Conservation (phyloP, 768 basidiomycete genomes). For the Multifurca ochricompacta region DNA sequence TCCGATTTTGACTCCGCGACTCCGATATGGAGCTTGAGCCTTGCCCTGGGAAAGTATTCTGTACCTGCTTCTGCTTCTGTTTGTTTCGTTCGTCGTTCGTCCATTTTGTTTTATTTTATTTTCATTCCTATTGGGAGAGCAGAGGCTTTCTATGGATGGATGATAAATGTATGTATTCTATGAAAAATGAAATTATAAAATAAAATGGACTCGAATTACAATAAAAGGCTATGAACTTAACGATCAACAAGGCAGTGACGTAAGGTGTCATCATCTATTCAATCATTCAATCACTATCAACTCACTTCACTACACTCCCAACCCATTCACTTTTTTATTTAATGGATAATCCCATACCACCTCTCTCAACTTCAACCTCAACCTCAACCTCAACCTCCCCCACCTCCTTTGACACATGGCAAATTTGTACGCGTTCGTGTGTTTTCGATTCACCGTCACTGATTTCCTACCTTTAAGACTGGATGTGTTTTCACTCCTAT, state of each 20-base stretch:
- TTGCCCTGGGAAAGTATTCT: no score
- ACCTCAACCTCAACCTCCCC: background rate
- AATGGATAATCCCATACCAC: no score
- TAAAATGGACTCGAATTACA: no score
- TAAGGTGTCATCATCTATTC: background rate
- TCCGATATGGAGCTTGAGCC: background rate
- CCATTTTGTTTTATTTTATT: no score
- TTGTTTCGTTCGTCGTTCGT: no score
- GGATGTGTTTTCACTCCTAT: background rate
- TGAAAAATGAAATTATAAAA: background rate
- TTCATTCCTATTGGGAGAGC: no score
- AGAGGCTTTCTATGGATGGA: no score
- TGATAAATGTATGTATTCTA: conserved; percentile 20
- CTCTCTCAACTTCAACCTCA: no score
- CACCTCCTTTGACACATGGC: background rate
- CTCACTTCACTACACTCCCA: no score
- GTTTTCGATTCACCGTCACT: background rate
- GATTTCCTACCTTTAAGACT: background rate
- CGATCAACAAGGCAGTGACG: background rate
- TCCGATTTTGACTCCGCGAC: background rate
- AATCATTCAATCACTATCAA: background rate
- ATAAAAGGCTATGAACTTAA: no score
- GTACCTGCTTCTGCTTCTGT: conserved; percentile 7
- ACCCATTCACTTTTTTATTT: no score
- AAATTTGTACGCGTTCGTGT: background rate